A percentile compares a stretch with the other conserved stretches of the same genome.
These are phyloP conservation scores for Diatrype stigma DNA, from an alignment of 2,329 filamentous ascomycete species.

Conservation along the genomic window DNA sequence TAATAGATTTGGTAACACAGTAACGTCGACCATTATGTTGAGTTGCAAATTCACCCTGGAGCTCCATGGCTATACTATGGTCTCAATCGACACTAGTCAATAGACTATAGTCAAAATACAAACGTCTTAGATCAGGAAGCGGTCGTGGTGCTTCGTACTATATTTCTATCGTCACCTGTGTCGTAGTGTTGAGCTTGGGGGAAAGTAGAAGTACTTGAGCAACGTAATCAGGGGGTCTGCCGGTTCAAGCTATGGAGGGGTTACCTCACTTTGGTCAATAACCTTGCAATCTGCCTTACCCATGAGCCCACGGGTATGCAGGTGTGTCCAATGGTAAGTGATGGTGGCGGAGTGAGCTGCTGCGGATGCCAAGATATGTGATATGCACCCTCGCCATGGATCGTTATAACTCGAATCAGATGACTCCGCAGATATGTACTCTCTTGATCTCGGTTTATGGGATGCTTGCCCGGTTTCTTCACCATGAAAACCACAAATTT, in stretches of 20 bases:
- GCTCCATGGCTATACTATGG: neutral
- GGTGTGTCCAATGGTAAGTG: neutral
- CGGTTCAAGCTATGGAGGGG: neutral
- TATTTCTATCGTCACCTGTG: neutral
- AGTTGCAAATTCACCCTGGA: neutral
- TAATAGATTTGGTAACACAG: neutral
- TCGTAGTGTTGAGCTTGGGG: neutral
- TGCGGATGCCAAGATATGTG: no score
- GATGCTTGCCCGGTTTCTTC: no score
- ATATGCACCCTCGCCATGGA: no score
- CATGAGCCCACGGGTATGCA: no score
- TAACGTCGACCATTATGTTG: neutral
- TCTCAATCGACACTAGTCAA: neutral
- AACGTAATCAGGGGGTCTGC: neutral
- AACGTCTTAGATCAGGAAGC: no score
- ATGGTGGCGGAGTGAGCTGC: no score
- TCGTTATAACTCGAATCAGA: no score
- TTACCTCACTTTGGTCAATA: neutral
- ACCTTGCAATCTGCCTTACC: neutral
- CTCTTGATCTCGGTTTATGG: no score
- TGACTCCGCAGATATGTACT: no score
- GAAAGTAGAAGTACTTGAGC: neutral
- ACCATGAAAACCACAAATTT: neutral
- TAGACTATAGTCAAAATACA: neutral
- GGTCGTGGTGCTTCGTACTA: neutral